Conservation (phyloP, 805 yeast species). For the Maudiozyma saulgeensis region DNA sequence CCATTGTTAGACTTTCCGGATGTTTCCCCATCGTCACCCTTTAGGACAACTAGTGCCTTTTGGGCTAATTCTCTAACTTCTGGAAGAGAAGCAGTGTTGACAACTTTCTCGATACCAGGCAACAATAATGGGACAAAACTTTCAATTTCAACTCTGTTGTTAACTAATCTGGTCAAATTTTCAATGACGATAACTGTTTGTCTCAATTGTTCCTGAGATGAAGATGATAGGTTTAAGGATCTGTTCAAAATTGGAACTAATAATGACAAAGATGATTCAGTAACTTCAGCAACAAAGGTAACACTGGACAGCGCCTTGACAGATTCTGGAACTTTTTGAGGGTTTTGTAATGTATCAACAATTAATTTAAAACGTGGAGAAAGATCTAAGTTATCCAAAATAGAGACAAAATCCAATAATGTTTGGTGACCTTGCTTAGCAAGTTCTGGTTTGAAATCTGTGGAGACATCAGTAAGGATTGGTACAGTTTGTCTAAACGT, state of each 20-base stretch:
- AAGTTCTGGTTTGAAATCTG: conserved; percentile 94
- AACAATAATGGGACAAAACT: conserved; percentile 72
- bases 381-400: conserved; percentile 87
- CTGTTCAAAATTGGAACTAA: conserved; percentile 87
- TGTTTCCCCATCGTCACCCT: conserved; percentile 67
- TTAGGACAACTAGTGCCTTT: conserved; percentile 74
- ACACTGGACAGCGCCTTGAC: conserved; percentile 84
- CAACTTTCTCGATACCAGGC: conserved; percentile 89
- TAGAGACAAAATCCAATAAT: conserved; percentile 60
- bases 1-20: conserved; percentile 28
- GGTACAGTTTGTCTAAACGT: conserved; percentile 76
- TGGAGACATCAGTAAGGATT: conserved; percentile 75
- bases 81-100: conserved; percentile 84
- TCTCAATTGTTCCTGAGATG: conserved; percentile 92
- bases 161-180: conserved; percentile 89
- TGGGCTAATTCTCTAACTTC: conserved; percentile 91
- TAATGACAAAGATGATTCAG: conserved; percentile 86
- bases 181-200: conserved; percentile 95
- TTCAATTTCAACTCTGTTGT: conserved; percentile 86
- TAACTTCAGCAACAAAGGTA: conserved; percentile 96
- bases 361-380: conserved; percentile 76
- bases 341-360: conserved; percentile 83
- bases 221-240: conserved; percentile 71
- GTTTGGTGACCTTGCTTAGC: conserved; percentile 75
- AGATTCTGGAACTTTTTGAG: conserved; percentile 78